Percentiles rank a stretch among this genome's conserved stretches.
These are phyloP conservation scores for Saccharomycopsis crataegensis DNA, from an alignment of 1,139 yeast genomes.

Conservation along the genomic window DNA sequence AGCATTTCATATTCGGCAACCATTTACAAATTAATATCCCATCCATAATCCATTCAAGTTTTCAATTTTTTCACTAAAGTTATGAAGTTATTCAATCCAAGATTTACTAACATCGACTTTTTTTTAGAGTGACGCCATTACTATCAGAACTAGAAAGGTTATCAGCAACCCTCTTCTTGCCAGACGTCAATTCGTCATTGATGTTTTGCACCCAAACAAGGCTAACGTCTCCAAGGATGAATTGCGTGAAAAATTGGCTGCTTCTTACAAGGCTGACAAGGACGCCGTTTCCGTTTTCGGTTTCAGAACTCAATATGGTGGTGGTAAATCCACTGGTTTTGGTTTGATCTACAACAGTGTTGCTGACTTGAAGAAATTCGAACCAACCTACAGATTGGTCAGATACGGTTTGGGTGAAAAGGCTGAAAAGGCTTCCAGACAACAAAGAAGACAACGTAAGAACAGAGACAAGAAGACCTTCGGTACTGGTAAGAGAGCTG, in stretches of 20 bases:
- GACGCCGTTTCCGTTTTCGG: constrained; percentile 98
- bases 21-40: no score
- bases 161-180: constrained; percentile 99
- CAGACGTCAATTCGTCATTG: constrained; percentile 99
- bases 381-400: constrained; percentile 98
- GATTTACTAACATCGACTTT: neutral
- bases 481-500: constrained; percentile 96
- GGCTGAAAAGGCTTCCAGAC: constrained; percentile 98
- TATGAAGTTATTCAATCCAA: neutral
- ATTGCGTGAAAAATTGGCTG: constrained; percentile 95
- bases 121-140: constrained; percentile 89
- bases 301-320: constrained; percentile 99
- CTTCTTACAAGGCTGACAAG: constrained; percentile 96
- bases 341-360: constrained; percentile 98
- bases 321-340: constrained; percentile 99
- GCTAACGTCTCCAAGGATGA: constrained; percentile 99
- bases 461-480: constrained; percentile 99
- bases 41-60: neutral
- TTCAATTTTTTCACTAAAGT: neutral
- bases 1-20: no score
- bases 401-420: constrained; percentile 97
- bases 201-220: constrained; percentile 99
- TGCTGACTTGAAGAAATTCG: constrained; percentile 97
- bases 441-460: constrained; percentile 99
- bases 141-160: constrained; percentile 99